These are phyloP conservation scores for Mycena vitilis DNA, from an alignment of 768 basidiomycete genomes.

Conservation along the genomic window DNA sequence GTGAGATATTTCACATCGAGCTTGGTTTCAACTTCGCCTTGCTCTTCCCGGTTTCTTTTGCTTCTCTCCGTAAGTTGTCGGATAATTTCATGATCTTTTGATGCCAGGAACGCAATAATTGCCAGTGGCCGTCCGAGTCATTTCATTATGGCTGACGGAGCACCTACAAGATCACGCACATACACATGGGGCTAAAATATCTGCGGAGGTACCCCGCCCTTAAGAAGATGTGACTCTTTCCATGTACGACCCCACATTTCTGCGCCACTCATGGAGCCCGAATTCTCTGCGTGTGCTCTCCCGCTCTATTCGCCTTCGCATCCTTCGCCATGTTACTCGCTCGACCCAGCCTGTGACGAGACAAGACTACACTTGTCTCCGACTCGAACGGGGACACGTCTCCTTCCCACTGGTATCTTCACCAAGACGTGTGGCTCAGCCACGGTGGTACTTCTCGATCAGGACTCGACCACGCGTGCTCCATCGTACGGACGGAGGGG, in stretches of 20 bases:
- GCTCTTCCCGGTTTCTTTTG: too few relatives aligned
- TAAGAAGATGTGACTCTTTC: not conserved
- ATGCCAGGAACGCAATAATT: not conserved
- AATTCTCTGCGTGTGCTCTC: not conserved
- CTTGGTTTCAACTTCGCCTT: too few relatives aligned
- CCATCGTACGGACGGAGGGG: constrained; percentile 24
- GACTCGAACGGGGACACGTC: constrained; percentile 6
- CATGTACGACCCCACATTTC: not conserved
- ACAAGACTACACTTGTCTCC: constrained; percentile 25
- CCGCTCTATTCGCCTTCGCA: constrained; percentile 27
- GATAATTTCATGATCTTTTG: not conserved
- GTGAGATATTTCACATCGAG: too few relatives aligned
- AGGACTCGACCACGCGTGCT: constrained; percentile 1
- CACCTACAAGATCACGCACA: too few relatives aligned
- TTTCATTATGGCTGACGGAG: not conserved
- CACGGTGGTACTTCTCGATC: constrained; percentile 31
- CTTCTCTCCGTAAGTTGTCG: too few relatives aligned
- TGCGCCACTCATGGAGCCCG: not conserved
- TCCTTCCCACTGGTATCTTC: constrained; percentile 27
- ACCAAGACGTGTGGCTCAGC: constrained; percentile 24
- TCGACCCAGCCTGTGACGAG: constrained; percentile 32
- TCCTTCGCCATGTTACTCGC: constrained; percentile 30
- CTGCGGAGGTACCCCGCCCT: not conserved
- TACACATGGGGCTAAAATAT: not conserved
- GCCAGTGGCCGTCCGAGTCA: not conserved